Conservation (phyloP, 2,329 filamentous ascomycete species). For the Colletotrichum sp. region DNA sequence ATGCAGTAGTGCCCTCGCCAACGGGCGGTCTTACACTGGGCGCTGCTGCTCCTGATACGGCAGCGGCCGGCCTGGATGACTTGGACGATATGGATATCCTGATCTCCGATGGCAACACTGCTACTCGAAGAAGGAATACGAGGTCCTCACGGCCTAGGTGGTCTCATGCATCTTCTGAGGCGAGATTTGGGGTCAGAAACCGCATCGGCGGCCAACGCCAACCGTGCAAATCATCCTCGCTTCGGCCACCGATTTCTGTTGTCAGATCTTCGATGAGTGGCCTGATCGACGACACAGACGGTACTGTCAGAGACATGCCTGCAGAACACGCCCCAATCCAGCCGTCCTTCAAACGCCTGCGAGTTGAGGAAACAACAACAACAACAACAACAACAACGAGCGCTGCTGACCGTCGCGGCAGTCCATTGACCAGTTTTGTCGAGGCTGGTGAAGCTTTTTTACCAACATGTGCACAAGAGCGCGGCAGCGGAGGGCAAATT, state of each 20-base stretch:
- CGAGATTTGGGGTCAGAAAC: not conserved
- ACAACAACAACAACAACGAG: not conserved
- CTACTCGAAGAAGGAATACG: not conserved
- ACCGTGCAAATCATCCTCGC: not conserved
- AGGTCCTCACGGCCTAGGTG: not conserved
- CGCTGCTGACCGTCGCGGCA: not conserved
- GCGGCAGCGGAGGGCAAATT: not conserved
- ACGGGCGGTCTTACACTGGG: not conserved
- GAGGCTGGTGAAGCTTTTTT: not conserved
- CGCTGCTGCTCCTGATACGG: not conserved
- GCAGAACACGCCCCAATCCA: slow-evolving; percentile 2
- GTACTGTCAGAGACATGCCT: slow-evolving; percentile 9
- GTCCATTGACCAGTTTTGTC: not conserved
- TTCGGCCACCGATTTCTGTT: not conserved
- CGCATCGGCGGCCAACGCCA: not conserved
- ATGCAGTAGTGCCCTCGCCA: not conserved
- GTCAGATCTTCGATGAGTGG: not conserved
- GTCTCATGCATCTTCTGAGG: not conserved
- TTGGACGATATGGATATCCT: not conserved
- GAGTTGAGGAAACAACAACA: not conserved
- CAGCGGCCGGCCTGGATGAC: not conserved
- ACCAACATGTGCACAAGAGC: not conserved
- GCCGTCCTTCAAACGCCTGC: not conserved
- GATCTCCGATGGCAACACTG: too few relatives aligned
- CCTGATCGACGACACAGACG: slow-evolving; percentile 1